Conservation (phyloP, 2,329 filamentous ascomycete genomes). For the Amylocarpus encephaloides region DNA sequence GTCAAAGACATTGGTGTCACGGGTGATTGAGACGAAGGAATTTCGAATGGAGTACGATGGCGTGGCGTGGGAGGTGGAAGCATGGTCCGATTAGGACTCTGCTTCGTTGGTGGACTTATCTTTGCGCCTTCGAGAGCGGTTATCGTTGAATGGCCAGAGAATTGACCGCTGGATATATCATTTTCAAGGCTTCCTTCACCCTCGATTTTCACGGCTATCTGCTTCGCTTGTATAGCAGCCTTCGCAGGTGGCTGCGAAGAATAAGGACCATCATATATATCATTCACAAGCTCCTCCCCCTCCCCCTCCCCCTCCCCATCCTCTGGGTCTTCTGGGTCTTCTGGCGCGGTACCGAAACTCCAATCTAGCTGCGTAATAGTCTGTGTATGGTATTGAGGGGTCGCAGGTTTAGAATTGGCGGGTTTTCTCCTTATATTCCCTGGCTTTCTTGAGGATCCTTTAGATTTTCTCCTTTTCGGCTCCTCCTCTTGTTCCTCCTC, state of each 20-base stretch:
- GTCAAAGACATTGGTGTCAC: constrained; percentile 25
- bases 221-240: neutral
- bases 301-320: constrained; percentile 9
- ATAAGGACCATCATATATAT: constrained; percentile 20
- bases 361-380: constrained; percentile 28
- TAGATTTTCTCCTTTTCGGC: constrained; percentile 12
- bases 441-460: constrained; percentile 15
- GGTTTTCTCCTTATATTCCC: constrained; percentile 23
- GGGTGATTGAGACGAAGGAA: constrained; percentile 32
- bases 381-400: constrained; percentile 23
- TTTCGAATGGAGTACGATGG: constrained; percentile 19
- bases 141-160: neutral
- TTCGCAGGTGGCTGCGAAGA: constrained; percentile 11
- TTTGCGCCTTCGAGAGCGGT: too few relatives aligned
- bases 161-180: neutral
- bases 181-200: neutral
- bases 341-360: constrained; percentile 17
- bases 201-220: neutral
- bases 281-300: constrained; percentile 2
- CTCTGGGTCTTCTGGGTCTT: constrained; percentile 11
- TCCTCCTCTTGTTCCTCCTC: constrained; percentile 12
- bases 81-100: constrained; percentile 13
- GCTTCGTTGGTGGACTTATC: neutral
- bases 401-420: constrained; percentile 14
- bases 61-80: constrained; percentile 25